A percentile compares a stretch with the other conserved stretches of the same genome.
These are phyloP conservation scores for Pichia sp. DNA, from an alignment of 1,139 yeast genomes.

Conservation along the genomic window DNA sequence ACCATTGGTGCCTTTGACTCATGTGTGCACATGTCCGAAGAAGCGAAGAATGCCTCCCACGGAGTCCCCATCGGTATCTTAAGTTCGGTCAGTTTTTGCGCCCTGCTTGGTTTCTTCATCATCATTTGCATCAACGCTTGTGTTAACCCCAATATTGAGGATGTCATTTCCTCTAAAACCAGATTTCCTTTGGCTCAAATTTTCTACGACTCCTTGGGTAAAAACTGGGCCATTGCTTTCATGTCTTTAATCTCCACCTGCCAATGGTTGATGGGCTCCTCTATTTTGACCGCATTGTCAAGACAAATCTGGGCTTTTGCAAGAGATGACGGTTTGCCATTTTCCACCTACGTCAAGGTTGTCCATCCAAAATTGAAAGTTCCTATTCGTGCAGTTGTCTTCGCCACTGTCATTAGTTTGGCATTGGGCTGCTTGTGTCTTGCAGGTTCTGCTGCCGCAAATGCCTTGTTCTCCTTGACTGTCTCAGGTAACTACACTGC, in stretches of 20 bases:
- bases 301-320: slow-evolving; percentile 52
- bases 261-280: slow-evolving; percentile 65
- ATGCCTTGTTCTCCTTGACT: slow-evolving; percentile 44
- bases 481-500: slow-evolving; percentile 45
- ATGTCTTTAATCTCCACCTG: slow-evolving; percentile 58
- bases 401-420: slow-evolving; percentile 47
- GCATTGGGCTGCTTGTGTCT: slow-evolving; percentile 37
- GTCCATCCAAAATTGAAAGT: slow-evolving; percentile 52
- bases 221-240: slow-evolving; percentile 65
- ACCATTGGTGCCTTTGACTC: slow-evolving; percentile 68
- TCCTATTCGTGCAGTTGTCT: slow-evolving; percentile 60
- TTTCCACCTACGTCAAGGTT: slow-evolving; percentile 46
- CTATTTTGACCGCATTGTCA: slow-evolving; percentile 49
- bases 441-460: slow-evolving; percentile 36
- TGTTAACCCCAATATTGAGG: slow-evolving; percentile 46
- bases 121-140: slow-evolving; percentile 55
- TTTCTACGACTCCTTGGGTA: slow-evolving; percentile 60
- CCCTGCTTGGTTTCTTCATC: slow-evolving; percentile 57
- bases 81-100: slow-evolving; percentile 55
- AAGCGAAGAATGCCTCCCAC: slow-evolving; percentile 58
- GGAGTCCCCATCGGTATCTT: slow-evolving; percentile 71
- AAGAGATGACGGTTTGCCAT: slow-evolving; percentile 48
- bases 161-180: slow-evolving; percentile 42
- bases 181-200: slow-evolving; percentile 66
- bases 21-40: slow-evolving; percentile 71